Conservation (phyloP, 2,329 filamentous ascomycete species). For the Trichoderma arundinaceum region DNA sequence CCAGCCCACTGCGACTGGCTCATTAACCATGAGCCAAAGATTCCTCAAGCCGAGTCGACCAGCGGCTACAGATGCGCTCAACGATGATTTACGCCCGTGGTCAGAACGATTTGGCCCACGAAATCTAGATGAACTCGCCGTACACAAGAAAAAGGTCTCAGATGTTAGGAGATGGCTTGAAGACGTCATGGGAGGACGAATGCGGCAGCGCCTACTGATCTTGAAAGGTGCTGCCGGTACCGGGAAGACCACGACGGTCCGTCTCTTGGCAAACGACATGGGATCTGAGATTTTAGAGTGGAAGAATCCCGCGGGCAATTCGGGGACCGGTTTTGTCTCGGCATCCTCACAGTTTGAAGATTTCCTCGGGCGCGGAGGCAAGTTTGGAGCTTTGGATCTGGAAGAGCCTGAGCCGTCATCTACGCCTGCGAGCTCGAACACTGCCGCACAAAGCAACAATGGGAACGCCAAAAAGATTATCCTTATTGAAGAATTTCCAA, state of each 20-base stretch:
- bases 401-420: slow-evolving; percentile 41
- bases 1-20: slow-evolving; percentile 36
- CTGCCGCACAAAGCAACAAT: slow-evolving; percentile 31
- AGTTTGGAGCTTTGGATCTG: slow-evolving; percentile 73
- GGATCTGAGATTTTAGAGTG: slow-evolving; percentile 82
- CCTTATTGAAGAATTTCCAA: slow-evolving; percentile 82
- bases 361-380: slow-evolving; percentile 81
- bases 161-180: slow-evolving; percentile 87
- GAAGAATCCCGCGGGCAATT: slow-evolving; percentile 76
- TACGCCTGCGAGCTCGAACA: slow-evolving; percentile 36
- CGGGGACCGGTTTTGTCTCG: slow-evolving; percentile 68
- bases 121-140: slow-evolving; percentile 81
- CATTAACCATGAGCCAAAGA: slow-evolving; percentile 52
- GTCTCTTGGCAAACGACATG: slow-evolving; percentile 77
- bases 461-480: slow-evolving; percentile 60
- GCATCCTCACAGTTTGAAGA: slow-evolving; percentile 86
- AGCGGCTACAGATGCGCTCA: slow-evolving; percentile 38
- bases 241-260: slow-evolving; percentile 89
- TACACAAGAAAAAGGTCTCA: slow-evolving; percentile 91
- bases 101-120: slow-evolving; percentile 80
- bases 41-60: slow-evolving; percentile 55
- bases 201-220: slow-evolving; percentile 75
- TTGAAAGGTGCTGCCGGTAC: slow-evolving; percentile 90
- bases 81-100: slow-evolving; percentile 76
- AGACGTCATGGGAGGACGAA: slow-evolving; percentile 68